These are phyloP conservation scores for Halteria grandinella DNA, from an alignment of 73 alveolate genomes.

Conservation along the genomic window DNA sequence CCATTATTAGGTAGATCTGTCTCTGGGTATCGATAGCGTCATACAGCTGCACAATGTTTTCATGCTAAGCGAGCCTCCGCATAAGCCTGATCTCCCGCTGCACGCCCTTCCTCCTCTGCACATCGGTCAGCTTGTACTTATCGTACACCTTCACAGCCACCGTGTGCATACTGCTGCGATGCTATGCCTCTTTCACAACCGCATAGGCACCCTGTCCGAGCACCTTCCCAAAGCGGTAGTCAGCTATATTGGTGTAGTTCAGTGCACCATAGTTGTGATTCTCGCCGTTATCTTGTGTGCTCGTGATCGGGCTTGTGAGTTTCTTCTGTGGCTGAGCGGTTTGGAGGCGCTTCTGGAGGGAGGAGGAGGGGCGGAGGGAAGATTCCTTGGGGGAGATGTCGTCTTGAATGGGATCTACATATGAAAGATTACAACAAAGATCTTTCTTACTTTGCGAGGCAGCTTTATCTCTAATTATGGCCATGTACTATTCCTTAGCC, in stretches of 20 bases:
- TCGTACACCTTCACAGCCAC: slow-evolving; percentile 83
- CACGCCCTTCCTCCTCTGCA: slow-evolving; percentile 74
- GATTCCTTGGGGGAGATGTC: too few relatives aligned
- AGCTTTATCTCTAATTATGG: too few relatives aligned
- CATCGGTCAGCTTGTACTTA: slow-evolving; percentile 75
- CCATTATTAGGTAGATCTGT: slow-evolving; percentile 76
- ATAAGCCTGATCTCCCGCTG: slow-evolving; percentile 77
- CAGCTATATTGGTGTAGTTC: slow-evolving; percentile 8
- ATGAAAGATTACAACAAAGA: too few relatives aligned
- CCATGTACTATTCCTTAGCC: too few relatives aligned
- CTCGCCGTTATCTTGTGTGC: too few relatives aligned
- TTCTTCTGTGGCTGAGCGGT: too few relatives aligned
- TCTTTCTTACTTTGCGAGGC: too few relatives aligned
- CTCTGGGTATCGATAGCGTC: slow-evolving; percentile 87
- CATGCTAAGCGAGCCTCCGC: slow-evolving; percentile 79
- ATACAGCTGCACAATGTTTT: slow-evolving; percentile 83
- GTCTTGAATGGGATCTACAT: too few relatives aligned
- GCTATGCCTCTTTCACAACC: slow-evolving; percentile 83
- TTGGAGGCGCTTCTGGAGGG: too few relatives aligned
- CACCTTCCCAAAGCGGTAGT: slow-evolving; percentile 69
- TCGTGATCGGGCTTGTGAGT: too few relatives aligned
- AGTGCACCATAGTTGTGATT: too few relatives aligned
- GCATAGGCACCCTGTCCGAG: slow-evolving; percentile 96
- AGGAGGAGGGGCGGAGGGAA: too few relatives aligned
- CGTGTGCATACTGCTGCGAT: slow-evolving; percentile 72